Percentiles rank a stretch among this genome's conserved stretches.
These are phyloP conservation scores for Naegleria fowleri DNA, from an alignment of 208 protist genomes.

Conservation along the genomic window DNA sequence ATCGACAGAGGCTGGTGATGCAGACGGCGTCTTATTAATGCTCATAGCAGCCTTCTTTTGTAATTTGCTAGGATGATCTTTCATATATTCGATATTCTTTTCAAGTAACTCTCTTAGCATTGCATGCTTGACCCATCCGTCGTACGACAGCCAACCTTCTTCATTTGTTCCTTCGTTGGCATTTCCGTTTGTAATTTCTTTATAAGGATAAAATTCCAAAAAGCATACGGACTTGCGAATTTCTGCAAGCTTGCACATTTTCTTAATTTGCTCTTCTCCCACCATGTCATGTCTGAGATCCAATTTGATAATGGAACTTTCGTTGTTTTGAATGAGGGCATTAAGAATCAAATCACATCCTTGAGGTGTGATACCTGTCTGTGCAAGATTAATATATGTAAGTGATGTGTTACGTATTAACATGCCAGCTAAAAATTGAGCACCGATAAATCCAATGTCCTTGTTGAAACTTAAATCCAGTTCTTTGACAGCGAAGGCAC, in stretches of 20 bases:
- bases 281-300: neutral
- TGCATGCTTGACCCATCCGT: conserved; percentile 13
- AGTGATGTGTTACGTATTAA: neutral
- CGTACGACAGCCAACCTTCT: neutral
- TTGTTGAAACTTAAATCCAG: conserved; percentile 21
- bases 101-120: neutral
- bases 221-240: neutral
- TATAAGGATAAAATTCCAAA: conserved; percentile 9
- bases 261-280: neutral
- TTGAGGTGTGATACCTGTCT: neutral
- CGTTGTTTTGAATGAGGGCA: neutral
- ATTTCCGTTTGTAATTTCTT: no score
- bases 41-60: neutral
- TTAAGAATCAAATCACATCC: neutral
- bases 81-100: conserved; percentile 20
- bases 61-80: neutral
- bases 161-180: neutral
- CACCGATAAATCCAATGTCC: neutral
- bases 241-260: neutral
- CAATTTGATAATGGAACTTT: neutral
- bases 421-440: neutral
- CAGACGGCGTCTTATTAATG: neutral
- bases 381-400: neutral
- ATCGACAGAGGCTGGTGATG: neutral
- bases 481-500: neutral